A percentile compares a stretch with the other conserved stretches of the same genome.
These are phyloP conservation scores for Euphorbia pulcherrima DNA, from an alignment of 345 rosid species.

Conservation along the genomic window DNA sequence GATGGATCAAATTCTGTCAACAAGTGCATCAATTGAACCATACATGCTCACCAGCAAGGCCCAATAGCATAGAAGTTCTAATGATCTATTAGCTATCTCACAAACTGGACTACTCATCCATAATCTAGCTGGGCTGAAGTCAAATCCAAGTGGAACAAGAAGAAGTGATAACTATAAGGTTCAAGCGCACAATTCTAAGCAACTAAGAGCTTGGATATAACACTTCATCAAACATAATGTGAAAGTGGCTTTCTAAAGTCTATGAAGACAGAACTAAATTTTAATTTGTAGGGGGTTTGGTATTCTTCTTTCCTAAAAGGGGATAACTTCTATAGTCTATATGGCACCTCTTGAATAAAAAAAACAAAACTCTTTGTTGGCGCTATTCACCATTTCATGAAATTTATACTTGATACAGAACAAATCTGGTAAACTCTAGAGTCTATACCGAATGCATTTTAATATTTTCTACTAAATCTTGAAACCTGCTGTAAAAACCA, in stretches of 20 bases:
- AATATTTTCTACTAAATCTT: background rate
- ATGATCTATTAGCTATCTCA: background rate
- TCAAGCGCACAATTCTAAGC: background rate
- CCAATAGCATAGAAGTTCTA: background rate
- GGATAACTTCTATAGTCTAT: background rate
- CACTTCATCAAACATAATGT: background rate
- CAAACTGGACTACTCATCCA: background rate
- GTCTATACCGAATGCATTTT: background rate
- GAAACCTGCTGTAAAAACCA: conserved; percentile 4
- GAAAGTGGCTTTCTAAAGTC: background rate
- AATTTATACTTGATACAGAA: background rate
- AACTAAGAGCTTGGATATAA: too few species aligned
- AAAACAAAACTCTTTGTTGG: background rate
- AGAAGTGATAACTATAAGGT: background rate
- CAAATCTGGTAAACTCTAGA: background rate
- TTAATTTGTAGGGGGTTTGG: background rate
- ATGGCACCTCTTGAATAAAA: background rate
- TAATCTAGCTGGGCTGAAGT: background rate
- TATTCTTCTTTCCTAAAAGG: background rate
- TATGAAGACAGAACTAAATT: background rate
- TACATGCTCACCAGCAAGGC: background rate
- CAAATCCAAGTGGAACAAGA: background rate
- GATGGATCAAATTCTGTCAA: background rate
- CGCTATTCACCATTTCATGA: background rate
- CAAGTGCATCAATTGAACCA: background rate